Evolutionary conservation across 1,139 yeast species (phyloP).

Genomic region (Pichia sp.): DNA sequence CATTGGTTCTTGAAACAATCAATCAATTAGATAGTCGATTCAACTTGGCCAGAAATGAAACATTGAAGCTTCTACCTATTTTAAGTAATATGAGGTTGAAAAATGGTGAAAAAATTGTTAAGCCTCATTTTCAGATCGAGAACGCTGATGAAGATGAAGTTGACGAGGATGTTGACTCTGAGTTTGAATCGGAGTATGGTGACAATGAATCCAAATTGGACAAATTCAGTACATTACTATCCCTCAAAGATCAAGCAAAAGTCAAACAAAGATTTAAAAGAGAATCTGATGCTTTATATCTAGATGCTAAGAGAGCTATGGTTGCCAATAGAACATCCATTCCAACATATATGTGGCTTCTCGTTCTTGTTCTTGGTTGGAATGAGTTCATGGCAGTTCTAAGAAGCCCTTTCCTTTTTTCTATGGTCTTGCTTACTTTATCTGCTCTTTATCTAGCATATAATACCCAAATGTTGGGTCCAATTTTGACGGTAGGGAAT

Average conservation of each 20-base stretch:
- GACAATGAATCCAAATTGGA: constrained; percentile 30
- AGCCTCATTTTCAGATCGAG: constrained; percentile 47
- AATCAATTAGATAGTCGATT: constrained; percentile 66
- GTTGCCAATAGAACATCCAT: constrained; percentile 66
- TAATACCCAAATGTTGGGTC: constrained; percentile 66
- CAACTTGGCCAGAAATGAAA: constrained; percentile 47
- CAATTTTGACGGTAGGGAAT: constrained; percentile 51
- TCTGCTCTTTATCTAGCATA: constrained; percentile 66
- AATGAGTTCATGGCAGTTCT: constrained; percentile 87
- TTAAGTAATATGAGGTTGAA: constrained; percentile 50
- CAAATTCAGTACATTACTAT: constrained; percentile 52
- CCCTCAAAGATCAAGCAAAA: constrained; percentile 49
- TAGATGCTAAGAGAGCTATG: constrained; percentile 78
- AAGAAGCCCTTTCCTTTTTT: constrained; percentile 72
- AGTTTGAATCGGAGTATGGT: constrained; percentile 25
- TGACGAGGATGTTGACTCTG: constrained; percentile 32
- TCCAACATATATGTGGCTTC: constrained; percentile 72
- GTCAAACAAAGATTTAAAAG: constrained; percentile 59
- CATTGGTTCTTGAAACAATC: constrained; percentile 71
- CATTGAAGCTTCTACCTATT: constrained; percentile 53
- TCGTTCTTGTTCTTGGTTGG: constrained; percentile 82
- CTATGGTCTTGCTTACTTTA: constrained; percentile 47
- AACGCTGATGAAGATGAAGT: constrained; percentile 36
- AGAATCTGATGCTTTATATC: constrained; percentile 70
- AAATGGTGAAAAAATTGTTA: constrained; percentile 42